These are phyloP conservation scores for Colletotrichum coccodes DNA, from an alignment of 2,329 filamentous ascomycete species.

Conservation along the genomic window DNA sequence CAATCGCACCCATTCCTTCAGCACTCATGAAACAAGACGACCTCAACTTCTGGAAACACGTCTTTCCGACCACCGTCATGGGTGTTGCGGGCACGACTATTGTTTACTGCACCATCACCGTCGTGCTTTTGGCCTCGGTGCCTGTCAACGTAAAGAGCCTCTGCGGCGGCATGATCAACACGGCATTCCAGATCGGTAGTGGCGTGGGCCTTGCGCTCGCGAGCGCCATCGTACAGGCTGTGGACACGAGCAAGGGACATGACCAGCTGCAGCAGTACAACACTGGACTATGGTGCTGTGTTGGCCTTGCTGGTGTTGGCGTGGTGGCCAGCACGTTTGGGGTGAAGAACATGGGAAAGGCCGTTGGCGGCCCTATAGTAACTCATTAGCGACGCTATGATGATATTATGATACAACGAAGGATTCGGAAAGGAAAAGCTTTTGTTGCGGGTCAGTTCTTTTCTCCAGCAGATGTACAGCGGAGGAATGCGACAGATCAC, in stretches of 20 bases:
- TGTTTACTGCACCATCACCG: conserved; percentile 30
- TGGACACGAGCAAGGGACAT: conserved; percentile 18
- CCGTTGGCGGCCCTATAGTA: not conserved
- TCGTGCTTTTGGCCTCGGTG: conserved; percentile 24
- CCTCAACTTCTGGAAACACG: conserved; percentile 28
- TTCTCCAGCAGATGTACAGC: too few relatives aligned
- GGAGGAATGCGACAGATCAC: too few relatives aligned
- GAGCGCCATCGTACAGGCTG: conserved; percentile 21
- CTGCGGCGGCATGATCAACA: conserved; percentile 27
- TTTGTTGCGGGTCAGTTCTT: too few relatives aligned
- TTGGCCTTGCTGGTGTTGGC: conserved; percentile 17
- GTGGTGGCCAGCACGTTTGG: conserved; percentile 15
- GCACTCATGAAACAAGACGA: conserved; percentile 22
- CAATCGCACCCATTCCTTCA: conserved; percentile 17
- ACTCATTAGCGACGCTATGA: not conserved
- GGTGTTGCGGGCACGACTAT: conserved; percentile 25
- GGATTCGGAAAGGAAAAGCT: not conserved
- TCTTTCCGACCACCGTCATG: conserved; percentile 24
- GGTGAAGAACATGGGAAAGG: conserved; percentile 18
- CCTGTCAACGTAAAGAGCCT: conserved; percentile 31
- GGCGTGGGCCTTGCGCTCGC: conserved; percentile 18
- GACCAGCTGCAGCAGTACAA: conserved; percentile 13
- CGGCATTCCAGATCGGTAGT: conserved; percentile 29
- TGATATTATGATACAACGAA: not conserved
- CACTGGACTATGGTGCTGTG: conserved; percentile 23